Conservation (phyloP, 2,329 filamentous ascomycete genomes). For the Alternaria incomplexa region DNA sequence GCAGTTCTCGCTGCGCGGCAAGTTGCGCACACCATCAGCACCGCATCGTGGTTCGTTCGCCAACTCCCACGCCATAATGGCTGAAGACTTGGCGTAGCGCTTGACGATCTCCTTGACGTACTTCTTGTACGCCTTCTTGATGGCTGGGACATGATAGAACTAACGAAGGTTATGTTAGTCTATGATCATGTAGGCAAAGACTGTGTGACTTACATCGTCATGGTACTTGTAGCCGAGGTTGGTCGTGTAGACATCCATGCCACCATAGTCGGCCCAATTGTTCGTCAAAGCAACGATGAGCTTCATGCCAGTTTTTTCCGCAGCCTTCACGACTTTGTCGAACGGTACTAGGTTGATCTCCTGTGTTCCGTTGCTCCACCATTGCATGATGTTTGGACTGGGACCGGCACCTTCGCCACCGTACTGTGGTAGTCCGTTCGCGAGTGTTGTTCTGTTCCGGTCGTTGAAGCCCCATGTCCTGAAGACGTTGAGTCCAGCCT, state of each 20-base stretch:
- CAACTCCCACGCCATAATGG: slow-evolving; percentile 63
- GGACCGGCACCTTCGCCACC: slow-evolving; percentile 57
- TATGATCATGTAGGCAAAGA: not conserved
- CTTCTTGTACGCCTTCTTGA: slow-evolving; percentile 58
- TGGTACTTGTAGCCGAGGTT: slow-evolving; percentile 61
- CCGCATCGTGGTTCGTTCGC: slow-evolving; percentile 54
- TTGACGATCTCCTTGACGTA: slow-evolving; percentile 59
- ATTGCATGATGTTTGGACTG: slow-evolving; percentile 56
- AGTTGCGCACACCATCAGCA: slow-evolving; percentile 33
- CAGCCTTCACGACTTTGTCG: slow-evolving; percentile 60
- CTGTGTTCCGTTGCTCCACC: slow-evolving; percentile 49
- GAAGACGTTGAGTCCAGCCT: slow-evolving; percentile 60
- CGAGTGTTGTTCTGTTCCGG: slow-evolving; percentile 57
- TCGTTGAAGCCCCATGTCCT: slow-evolving; percentile 66
- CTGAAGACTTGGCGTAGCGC: slow-evolving; percentile 56
- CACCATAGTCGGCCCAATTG: slow-evolving; percentile 66
- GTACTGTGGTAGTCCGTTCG: slow-evolving; percentile 58
- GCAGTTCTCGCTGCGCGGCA: slow-evolving; percentile 38
- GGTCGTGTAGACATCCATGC: slow-evolving; percentile 66
- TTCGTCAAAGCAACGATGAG: slow-evolving; percentile 62
- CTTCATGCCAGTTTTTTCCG: slow-evolving; percentile 59
- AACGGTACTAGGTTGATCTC: slow-evolving; percentile 54
- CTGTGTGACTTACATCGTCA: slow-evolving; percentile 50
- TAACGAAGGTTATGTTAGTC: not conserved
- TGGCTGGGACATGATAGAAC: slow-evolving; percentile 53